Evolutionary conservation across 164 flowering plant genomes (phyloP).

Genomic region (Tetracentron sinense): DNA sequence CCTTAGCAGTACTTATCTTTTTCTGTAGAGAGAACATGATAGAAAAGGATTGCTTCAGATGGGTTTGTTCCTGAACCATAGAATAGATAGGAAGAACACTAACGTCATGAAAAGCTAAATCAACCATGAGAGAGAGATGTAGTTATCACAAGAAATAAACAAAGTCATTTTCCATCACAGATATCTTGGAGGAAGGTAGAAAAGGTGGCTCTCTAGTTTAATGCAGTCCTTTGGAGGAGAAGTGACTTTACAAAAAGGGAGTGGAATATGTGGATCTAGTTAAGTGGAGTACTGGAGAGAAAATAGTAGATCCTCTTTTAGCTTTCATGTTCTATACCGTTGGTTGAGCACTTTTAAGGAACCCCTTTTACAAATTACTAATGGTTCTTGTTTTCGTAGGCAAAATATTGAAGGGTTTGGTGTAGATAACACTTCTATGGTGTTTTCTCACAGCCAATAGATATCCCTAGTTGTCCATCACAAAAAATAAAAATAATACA

Average conservation of each 20-base stretch:
- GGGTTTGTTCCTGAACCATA: background rate
- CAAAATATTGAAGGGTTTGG: too few relatives aligned
- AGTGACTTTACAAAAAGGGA: background rate
- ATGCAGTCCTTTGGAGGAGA: background rate
- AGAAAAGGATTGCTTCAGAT: slow-evolving; percentile 1
- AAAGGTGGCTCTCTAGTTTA: background rate
- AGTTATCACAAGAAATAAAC: background rate
- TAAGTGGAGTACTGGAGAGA: background rate
- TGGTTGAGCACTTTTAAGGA: too few relatives aligned
- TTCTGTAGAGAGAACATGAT: background rate
- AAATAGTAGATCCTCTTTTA: too few relatives aligned
- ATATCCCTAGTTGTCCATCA: too few relatives aligned
- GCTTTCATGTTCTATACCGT: too few relatives aligned
- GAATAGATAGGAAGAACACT: background rate
- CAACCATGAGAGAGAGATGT: background rate
- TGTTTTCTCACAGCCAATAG: too few relatives aligned
- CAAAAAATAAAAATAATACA: too few relatives aligned
- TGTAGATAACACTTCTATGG: too few relatives aligned
- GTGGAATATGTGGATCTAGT: background rate
- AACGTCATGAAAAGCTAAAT: slow-evolving; percentile 1
- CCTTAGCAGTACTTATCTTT: too few relatives aligned
- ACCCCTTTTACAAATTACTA: too few relatives aligned
- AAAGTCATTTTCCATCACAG: background rate
- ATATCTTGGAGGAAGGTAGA: slow-evolving; percentile 1
- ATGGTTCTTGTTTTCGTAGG: too few relatives aligned